A percentile compares a stretch with the other conserved stretches of the same genome.
These are phyloP conservation scores for Azolla pinnata DNA, from an alignment of 75 land plant genomes.

Conservation along the genomic window DNA sequence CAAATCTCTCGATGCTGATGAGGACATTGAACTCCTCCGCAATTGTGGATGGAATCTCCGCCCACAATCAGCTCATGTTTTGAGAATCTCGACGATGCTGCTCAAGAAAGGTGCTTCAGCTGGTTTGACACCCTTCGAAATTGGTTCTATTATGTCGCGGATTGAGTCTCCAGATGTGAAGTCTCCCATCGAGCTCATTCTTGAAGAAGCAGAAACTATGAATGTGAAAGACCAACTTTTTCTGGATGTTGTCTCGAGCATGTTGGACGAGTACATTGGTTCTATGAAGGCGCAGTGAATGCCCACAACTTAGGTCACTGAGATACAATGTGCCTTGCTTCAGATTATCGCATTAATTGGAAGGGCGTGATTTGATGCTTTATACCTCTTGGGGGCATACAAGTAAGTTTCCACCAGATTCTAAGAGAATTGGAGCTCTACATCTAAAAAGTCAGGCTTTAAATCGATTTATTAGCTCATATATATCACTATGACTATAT, in stretches of 20 bases:
- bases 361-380: too few species aligned
- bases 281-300: not conserved
- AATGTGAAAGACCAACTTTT: not conserved
- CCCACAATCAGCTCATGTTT: constrained; percentile 36
- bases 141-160: constrained; percentile 88
- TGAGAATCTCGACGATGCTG: constrained; percentile 81
- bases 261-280: constrained; percentile 1
- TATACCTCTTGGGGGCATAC: too few species aligned
- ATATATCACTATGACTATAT: too few species aligned
- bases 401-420: too few species aligned
- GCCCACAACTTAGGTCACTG: too few species aligned
- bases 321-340: too few species aligned
- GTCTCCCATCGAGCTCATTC: constrained; percentile 63
- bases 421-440: too few species aligned
- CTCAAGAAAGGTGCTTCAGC: constrained; percentile 78
- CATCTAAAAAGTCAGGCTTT: too few species aligned
- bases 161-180: constrained; percentile 40
- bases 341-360: too few species aligned
- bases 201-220: constrained; percentile 38
- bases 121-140: constrained; percentile 62
- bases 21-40: constrained; percentile 59
- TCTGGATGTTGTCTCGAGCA: not conserved
- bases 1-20: constrained; percentile 60
- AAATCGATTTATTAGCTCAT: too few species aligned
- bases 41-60: constrained; percentile 67